These are phyloP conservation scores for Cladophialophora psammophila DNA, from an alignment of 2,329 filamentous ascomycete species.

Conservation along the genomic window DNA sequence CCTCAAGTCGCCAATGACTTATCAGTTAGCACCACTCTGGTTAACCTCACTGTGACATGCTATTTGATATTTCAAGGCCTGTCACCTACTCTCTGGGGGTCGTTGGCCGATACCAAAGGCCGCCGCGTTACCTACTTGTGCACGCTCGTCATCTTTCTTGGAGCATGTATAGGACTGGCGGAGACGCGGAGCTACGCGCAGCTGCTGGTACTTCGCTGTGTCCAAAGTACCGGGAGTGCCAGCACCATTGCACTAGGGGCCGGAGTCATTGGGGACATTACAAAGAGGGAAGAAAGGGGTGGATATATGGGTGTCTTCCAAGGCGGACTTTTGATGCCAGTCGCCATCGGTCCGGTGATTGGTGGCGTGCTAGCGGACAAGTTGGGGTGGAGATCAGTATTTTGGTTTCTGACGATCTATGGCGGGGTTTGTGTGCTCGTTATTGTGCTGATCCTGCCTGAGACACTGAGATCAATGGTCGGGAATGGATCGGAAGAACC, in stretches of 20 bases:
- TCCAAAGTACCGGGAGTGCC: slow-evolving; percentile 55
- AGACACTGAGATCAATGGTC: slow-evolving; percentile 50
- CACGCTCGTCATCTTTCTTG: slow-evolving; percentile 52
- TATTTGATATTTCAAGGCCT: slow-evolving; percentile 57
- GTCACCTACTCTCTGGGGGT: slow-evolving; percentile 52
- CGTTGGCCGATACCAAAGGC: slow-evolving; percentile 51
- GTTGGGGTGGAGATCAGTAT: slow-evolving; percentile 53
- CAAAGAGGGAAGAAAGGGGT: slow-evolving; percentile 51
- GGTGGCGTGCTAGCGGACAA: slow-evolving; percentile 49
- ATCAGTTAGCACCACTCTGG: slow-evolving; percentile 47
- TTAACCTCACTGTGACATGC: slow-evolving; percentile 56
- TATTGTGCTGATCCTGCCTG: slow-evolving; percentile 48
- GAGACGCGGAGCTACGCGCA: slow-evolving; percentile 48
- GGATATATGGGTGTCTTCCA: slow-evolving; percentile 58
- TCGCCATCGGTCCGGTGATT: slow-evolving; percentile 56
- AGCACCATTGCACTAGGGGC: slow-evolving; percentile 54
- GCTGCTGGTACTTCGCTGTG: slow-evolving; percentile 50
- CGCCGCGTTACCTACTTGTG: slow-evolving; percentile 50
- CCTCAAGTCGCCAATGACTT: slow-evolving; percentile 52
- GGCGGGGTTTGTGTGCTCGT: slow-evolving; percentile 46
- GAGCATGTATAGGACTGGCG: slow-evolving; percentile 52
- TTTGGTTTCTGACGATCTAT: slow-evolving; percentile 54
- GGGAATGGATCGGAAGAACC: slow-evolving; percentile 43
- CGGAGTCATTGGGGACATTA: slow-evolving; percentile 54
- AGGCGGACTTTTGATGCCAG: slow-evolving; percentile 50